These are phyloP conservation scores for Kockovaella imperatae DNA, from an alignment of 768 basidiomycete genomes.

Conservation along the genomic window DNA sequence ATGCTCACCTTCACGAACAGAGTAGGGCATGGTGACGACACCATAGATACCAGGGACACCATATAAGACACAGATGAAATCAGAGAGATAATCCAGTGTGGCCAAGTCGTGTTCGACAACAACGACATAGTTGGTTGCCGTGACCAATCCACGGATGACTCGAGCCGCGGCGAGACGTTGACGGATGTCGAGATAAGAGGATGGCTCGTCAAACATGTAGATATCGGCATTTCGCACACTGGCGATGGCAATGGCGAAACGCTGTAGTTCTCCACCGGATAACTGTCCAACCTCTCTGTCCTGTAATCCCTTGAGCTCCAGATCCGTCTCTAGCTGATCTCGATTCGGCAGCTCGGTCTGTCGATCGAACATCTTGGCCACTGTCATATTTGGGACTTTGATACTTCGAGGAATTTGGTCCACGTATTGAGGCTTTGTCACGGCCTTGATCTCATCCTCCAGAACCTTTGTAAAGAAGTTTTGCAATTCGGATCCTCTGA, in stretches of 20 bases:
- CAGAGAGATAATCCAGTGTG: slow-evolving; percentile 94
- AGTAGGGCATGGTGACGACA: slow-evolving; percentile 97
- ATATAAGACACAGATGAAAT: slow-evolving; percentile 95
- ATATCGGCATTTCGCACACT: slow-evolving; percentile 93
- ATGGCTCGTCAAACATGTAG: slow-evolving; percentile 65
- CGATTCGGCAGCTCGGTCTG: slow-evolving; percentile 76
- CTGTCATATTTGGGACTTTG: slow-evolving; percentile 72
- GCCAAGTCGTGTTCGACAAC: slow-evolving; percentile 99
- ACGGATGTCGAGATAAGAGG: slow-evolving; percentile 92
- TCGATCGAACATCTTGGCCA: slow-evolving; percentile 81
- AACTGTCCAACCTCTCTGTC: slow-evolving; percentile 76
- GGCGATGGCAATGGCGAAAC: slow-evolving; percentile 97
- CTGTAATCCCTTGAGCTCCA: slow-evolving; percentile 80
- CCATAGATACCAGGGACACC: slow-evolving; percentile 56
- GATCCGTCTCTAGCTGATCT: slow-evolving; percentile 69
- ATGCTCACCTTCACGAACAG: slow-evolving; percentile 81
- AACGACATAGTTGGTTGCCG: slow-evolving; percentile 80
- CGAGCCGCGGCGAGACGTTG: slow-evolving; percentile 92
- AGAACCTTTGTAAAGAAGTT: slow-evolving; percentile 99
- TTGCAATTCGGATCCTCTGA: slow-evolving; percentile 95
- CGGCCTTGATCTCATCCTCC: slow-evolving; percentile 95
- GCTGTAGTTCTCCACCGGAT: slow-evolving; percentile 93
- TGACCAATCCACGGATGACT: slow-evolving; percentile 80
- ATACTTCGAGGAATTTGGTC: slow-evolving; percentile 96
- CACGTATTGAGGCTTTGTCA: slow-evolving; percentile 99